A percentile compares a stretch with the other conserved stretches of the same genome.
phyloP scores from a whole-genome alignment of 2,329 filamentous ascomycete species.

The Fusarium denticulatum region DNA sequence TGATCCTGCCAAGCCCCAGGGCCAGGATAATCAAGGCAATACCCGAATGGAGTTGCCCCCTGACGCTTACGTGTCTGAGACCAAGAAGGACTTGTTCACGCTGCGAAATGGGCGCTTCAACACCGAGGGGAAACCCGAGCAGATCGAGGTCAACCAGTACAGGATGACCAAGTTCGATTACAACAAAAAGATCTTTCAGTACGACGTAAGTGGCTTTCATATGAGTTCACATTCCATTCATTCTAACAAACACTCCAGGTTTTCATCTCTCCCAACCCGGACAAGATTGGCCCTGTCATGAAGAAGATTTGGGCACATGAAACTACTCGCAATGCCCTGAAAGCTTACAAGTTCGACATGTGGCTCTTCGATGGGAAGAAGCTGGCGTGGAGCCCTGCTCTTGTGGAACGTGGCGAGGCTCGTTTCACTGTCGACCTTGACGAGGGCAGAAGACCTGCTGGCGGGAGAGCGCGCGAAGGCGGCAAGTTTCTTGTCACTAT shows the following conservation, averaged over 20 bases:
- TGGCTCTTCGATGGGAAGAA: conserved; percentile 87
- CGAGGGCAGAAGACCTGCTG: conserved; percentile 62
- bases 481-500: conserved; percentile 71
- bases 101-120: conserved; percentile 59
- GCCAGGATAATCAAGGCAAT: conserved; percentile 49
- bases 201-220: conserved; percentile 74
- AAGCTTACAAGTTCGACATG: conserved; percentile 52
- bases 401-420: conserved; percentile 58
- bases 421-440: conserved; percentile 78
- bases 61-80: conserved; percentile 60
- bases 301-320: conserved; percentile 80
- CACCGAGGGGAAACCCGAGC: conserved; percentile 63
- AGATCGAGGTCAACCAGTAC: conserved; percentile 78
- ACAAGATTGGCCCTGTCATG: conserved; percentile 71
- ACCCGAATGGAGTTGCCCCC: conserved; percentile 67
- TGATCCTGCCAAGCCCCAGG: conserved; percentile 55
- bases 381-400: conserved; percentile 76
- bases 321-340: conserved; percentile 65
- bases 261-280: conserved; percentile 67
- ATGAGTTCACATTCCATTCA: neutral
- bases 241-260: conserved; percentile 59
- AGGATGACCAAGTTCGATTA: conserved; percentile 69
- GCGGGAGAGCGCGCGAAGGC: conserved; percentile 46
- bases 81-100: conserved; percentile 49
- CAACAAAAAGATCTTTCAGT: conserved; percentile 76